Percentiles rank a stretch among this genome's conserved stretches.
phyloP scores from a whole-genome alignment of 2,329 filamentous ascomycete genomes.

The Alternaria brassicicola region DNA sequence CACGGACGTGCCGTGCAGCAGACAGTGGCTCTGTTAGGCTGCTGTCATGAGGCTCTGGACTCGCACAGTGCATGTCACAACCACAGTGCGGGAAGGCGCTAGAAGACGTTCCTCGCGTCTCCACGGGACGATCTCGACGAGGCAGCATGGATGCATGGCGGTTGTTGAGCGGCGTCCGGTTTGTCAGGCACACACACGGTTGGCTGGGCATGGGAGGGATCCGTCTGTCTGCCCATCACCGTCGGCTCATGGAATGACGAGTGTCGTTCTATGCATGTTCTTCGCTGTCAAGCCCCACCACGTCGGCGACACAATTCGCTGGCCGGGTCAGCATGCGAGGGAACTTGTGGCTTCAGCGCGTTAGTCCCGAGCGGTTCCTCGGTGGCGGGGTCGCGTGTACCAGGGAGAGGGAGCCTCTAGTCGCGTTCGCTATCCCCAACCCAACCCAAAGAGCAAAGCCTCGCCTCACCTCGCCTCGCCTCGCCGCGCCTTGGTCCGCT shows the following conservation, averaged over 20 bases:
- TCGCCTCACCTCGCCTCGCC: slow-evolving; percentile 14
- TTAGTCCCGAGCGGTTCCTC: slow-evolving; percentile 12
- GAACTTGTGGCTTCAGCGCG: slow-evolving; percentile 12
- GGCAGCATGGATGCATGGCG: background rate
- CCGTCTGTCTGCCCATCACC: background rate
- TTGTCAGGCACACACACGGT: slow-evolving; percentile 8
- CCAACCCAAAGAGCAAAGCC: slow-evolving; percentile 12
- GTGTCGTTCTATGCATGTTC: slow-evolving; percentile 16
- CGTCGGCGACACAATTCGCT: background rate
- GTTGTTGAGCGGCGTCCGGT: slow-evolving; percentile 5
- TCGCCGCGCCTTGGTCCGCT: slow-evolving; percentile 10
- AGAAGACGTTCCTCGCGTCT: slow-evolving; percentile 4
- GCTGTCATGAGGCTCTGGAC: slow-evolving; percentile 6
- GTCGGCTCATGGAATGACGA: background rate
- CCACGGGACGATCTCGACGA: slow-evolving; percentile 2
- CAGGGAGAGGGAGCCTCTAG: slow-evolving; percentile 8
- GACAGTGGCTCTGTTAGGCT: no score
- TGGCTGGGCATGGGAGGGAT: background rate
- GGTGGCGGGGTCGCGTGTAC: slow-evolving; percentile 17
- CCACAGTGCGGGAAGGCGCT: slow-evolving; percentile 17
- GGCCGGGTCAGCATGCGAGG: background rate
- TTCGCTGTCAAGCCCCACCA: slow-evolving; percentile 7
- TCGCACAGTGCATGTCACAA: slow-evolving; percentile 11
- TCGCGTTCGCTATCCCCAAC: slow-evolving; percentile 3
- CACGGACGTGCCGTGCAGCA: no score